phyloP scores from a whole-genome alignment of 1,139 yeast genomes.

The Saccharomyces hybrid region DNA sequence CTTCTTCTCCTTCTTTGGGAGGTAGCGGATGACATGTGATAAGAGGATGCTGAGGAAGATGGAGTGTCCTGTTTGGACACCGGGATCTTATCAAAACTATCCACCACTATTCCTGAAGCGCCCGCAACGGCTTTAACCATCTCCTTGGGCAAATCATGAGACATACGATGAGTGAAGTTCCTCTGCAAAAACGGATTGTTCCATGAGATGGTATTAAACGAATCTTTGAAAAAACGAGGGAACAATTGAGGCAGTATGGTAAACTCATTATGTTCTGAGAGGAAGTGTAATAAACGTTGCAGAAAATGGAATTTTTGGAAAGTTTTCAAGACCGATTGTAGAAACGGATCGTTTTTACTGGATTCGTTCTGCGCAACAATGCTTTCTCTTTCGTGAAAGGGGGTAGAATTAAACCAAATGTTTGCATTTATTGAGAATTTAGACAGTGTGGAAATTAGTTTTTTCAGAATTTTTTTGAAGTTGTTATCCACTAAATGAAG shows the following conservation, averaged over 20 bases:
- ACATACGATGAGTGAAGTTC: neutral
- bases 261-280: neutral
- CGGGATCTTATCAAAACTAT: neutral
- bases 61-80: neutral
- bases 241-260: slow-evolving; percentile 47
- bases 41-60: neutral
- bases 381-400: neutral
- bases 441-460: neutral
- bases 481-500: neutral
- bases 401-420: neutral
- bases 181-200: slow-evolving; percentile 45
- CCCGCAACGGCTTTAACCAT: neutral
- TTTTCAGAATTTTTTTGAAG: neutral
- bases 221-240: slow-evolving; percentile 55
- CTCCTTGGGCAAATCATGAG: neutral
- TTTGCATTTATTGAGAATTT: neutral
- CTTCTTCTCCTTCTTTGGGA: neutral
- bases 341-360: neutral
- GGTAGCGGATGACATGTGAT: neutral
- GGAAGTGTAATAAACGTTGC: neutral
- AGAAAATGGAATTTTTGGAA: neutral
- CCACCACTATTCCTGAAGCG: neutral
- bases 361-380: neutral
- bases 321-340: neutral
- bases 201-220: slow-evolving; percentile 69